A percentile compares a stretch with the other conserved stretches of the same genome.
phyloP scores from a whole-genome alignment of 768 basidiomycete genomes.

The Leccinum disarticulatum region DNA sequence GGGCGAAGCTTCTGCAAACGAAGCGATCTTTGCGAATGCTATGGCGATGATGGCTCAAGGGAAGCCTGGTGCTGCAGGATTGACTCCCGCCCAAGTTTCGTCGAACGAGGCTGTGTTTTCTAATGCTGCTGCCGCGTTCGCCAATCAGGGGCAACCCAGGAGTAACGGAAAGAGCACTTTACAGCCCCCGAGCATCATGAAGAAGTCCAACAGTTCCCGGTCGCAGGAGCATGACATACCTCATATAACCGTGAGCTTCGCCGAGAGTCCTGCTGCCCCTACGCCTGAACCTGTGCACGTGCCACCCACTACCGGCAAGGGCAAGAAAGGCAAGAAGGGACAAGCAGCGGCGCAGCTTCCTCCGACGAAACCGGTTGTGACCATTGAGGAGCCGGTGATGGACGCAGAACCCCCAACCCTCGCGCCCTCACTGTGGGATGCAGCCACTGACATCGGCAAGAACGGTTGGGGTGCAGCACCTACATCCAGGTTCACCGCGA shows the following conservation, averaged over 20 bases:
- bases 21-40: conserved; percentile 28
- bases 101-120: conserved; percentile 28
- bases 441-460: conserved; percentile 13
- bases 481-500: conserved; percentile 3
- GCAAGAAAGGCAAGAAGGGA: conserved; percentile 29
- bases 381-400: conserved; percentile 18
- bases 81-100: conserved; percentile 22
- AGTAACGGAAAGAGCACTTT: conserved; percentile 7
- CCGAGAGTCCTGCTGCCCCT: conserved; percentile 3
- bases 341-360: conserved; percentile 13
- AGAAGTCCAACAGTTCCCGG: conserved; percentile 28
- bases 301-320: conserved; percentile 12
- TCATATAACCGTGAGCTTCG: conserved; percentile 28
- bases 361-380: conserved; percentile 14
- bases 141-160: conserved; percentile 10
- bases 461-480: conserved; percentile 9
- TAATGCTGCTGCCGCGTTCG: conserved; percentile 18
- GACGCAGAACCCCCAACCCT: conserved; percentile 24
- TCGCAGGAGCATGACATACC: conserved; percentile 28
- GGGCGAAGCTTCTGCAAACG: conserved; percentile 24
- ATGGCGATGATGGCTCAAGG: conserved; percentile 21
- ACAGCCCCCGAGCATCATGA: conserved; percentile 25
- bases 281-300: conserved; percentile 12
- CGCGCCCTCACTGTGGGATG: conserved; percentile 19
- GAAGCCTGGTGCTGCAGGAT: conserved; percentile 4